These are phyloP conservation scores for Torulaspora maleeae DNA, from an alignment of 805 yeast genomes.

Conservation along the genomic window DNA sequence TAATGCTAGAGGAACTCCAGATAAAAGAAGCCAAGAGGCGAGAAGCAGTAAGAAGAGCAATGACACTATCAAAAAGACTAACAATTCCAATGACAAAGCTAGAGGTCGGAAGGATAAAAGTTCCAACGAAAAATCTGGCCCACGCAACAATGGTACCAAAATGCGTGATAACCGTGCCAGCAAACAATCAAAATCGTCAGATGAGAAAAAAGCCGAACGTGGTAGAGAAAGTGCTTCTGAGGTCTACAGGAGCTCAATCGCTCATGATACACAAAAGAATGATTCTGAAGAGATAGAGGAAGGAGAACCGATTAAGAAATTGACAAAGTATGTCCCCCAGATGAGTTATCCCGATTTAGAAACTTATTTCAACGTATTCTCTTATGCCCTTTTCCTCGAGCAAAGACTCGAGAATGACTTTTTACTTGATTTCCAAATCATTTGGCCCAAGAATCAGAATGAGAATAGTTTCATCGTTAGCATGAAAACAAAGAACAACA, in stretches of 20 bases:
- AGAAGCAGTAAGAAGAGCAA: not conserved
- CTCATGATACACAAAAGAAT: not conserved
- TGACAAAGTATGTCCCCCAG: conserved; percentile 40
- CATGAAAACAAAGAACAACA: conserved; percentile 22
- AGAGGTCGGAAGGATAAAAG: not conserved
- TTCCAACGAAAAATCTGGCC: too few relatives aligned
- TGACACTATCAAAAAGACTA: not conserved
- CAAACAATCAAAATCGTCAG: too few relatives aligned
- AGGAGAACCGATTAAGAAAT: conserved; percentile 33
- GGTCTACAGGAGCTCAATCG: not conserved
- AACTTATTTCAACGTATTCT: conserved; percentile 53
- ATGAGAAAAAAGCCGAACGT: too few relatives aligned
- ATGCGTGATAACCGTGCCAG: too few relatives aligned
- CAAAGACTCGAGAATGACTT: conserved; percentile 49
- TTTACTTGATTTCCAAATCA: conserved; percentile 45
- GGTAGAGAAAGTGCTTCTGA: not conserved
- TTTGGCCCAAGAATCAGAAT: conserved; percentile 48
- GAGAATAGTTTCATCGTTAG: conserved; percentile 33
- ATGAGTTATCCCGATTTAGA: conserved; percentile 46
- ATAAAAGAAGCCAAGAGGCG: not conserved
- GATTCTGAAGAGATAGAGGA: conserved; percentile 24
- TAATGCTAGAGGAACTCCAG: not conserved
- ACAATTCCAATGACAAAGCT: not conserved
- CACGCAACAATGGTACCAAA: too few relatives aligned
- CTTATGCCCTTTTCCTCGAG: conserved; percentile 59